Conservation (phyloP, 805 yeast genomes). For the Spathaspora boniae region DNA sequence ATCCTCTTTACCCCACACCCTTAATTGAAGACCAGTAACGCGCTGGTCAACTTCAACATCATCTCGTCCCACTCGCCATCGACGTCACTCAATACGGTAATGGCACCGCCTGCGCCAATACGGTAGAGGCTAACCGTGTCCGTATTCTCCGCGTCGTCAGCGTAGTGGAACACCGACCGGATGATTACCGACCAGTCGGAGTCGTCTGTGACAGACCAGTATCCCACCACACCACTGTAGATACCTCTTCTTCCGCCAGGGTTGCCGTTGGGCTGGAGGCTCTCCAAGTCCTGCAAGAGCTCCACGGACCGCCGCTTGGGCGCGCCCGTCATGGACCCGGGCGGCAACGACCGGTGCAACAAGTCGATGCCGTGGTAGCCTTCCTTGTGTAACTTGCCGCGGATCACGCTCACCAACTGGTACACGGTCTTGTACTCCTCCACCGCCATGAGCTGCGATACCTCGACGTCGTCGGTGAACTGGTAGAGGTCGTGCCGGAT, state of each 20-base stretch:
- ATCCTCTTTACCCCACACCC: no score
- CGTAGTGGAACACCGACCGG: slow-evolving; percentile 72
- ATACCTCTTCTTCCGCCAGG: slow-evolving; percentile 64
- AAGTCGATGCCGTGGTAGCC: slow-evolving; percentile 72
- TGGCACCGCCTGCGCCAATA: slow-evolving; percentile 98
- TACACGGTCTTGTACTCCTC: slow-evolving; percentile 91
- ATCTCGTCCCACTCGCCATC: slow-evolving; percentile 92
- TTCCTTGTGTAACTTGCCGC: slow-evolving; percentile 46
- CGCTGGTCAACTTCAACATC: slow-evolving; percentile 75
- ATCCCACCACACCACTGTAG: slow-evolving; percentile 94
- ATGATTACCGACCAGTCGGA: slow-evolving; percentile 97
- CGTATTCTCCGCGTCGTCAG: slow-evolving; percentile 40
- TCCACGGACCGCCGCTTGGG: slow-evolving; percentile 94
- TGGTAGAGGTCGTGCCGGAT: slow-evolving; percentile 87
- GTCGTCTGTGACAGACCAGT: slow-evolving; percentile 82
- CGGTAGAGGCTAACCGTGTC: slow-evolving; percentile 51
- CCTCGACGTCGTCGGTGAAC: slow-evolving; percentile 61
- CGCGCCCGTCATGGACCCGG: slow-evolving; percentile 99
- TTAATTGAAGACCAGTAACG: slow-evolving; percentile 62
- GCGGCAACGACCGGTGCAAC: slow-evolving; percentile 77
- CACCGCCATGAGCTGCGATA: slow-evolving; percentile 78
- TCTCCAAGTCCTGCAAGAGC: slow-evolving; percentile 60
- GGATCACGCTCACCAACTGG: slow-evolving; percentile 87
- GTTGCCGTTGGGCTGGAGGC: slow-evolving; percentile 28
- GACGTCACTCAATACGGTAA: slow-evolving; percentile 81